Conservation (phyloP, 2,329 filamentous ascomycete species). For the Thielaviopsis euricoi region DNA sequence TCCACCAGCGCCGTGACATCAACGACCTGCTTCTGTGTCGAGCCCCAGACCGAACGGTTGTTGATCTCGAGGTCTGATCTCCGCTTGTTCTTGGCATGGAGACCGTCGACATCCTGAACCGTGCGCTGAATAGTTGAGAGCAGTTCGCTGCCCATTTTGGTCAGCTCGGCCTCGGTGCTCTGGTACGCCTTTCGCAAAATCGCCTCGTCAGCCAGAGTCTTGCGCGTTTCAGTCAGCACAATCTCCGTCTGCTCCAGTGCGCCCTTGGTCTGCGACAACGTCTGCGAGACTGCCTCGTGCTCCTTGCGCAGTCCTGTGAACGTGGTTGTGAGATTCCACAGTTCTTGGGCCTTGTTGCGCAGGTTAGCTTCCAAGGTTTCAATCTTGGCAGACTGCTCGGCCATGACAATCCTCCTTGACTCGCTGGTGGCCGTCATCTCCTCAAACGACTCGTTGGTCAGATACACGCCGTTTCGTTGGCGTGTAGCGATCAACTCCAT, state of each 20-base stretch:
- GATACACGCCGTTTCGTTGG: conserved; percentile 86
- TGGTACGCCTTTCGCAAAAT: conserved; percentile 69
- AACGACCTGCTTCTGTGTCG: conserved; percentile 57
- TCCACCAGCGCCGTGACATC: conserved; percentile 67
- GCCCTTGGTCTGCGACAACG: conserved; percentile 63
- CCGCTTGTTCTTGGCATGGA: conserved; percentile 74
- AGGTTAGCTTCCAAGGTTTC: conserved; percentile 83
- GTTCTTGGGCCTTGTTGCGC: conserved; percentile 82
- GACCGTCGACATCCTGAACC: conserved; percentile 60
- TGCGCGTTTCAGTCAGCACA: conserved; percentile 60
- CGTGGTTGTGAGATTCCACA: conserved; percentile 70
- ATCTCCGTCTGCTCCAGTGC: conserved; percentile 78
- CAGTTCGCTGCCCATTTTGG: conserved; percentile 55
- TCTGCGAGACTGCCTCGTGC: conserved; percentile 56
- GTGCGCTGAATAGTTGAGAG: conserved; percentile 64
- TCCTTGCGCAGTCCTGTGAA: conserved; percentile 85
- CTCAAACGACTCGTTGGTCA: conserved; percentile 77
- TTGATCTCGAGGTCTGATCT: conserved; percentile 68
- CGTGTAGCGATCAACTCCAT: conserved; percentile 83
- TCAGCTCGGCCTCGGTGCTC: conserved; percentile 64
- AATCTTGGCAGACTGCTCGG: conserved; percentile 84
- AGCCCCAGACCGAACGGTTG: conserved; percentile 65
- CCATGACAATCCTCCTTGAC: conserved; percentile 74
- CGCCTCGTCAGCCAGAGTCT: conserved; percentile 63
- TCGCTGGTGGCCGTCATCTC: conserved; percentile 86